phyloP scores from a whole-genome alignment of 768 basidiomycete genomes.

The Leccinum obscurum region DNA sequence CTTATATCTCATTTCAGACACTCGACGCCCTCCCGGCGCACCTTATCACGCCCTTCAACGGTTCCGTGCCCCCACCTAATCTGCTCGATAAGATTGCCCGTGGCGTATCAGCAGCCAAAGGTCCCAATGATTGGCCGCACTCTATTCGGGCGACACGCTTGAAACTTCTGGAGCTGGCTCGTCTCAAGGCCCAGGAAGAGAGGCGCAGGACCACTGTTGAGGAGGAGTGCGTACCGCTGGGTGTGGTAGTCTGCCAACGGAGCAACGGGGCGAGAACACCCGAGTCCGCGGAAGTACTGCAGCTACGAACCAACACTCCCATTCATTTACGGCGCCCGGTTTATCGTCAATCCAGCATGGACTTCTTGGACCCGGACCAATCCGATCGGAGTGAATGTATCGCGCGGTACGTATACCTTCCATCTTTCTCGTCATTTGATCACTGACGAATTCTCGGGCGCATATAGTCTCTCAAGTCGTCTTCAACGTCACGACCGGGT shows the following conservation, averaged over 20 bases:
- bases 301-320: slow-evolving; percentile 50
- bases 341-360: slow-evolving; percentile 86
- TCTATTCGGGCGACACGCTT: slow-evolving; percentile 78
- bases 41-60: slow-evolving; percentile 85
- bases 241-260: slow-evolving; percentile 9
- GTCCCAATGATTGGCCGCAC: slow-evolving; percentile 78
- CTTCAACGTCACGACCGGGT: slow-evolving; percentile 64
- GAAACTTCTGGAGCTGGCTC: slow-evolving; percentile 80
- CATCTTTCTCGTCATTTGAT: slow-evolving; percentile 8
- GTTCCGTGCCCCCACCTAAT: slow-evolving; percentile 80
- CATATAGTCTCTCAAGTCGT: slow-evolving; percentile 60
- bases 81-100: slow-evolving; percentile 85
- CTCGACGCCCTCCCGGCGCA: slow-evolving; percentile 81
- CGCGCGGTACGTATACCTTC: slow-evolving; percentile 51
- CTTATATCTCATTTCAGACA: slow-evolving; percentile 43
- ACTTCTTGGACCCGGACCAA: slow-evolving; percentile 63
- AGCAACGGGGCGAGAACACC: slow-evolving; percentile 21
- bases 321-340: slow-evolving; percentile 51
- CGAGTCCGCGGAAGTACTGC: slow-evolving; percentile 42
- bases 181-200: slow-evolving; percentile 57
- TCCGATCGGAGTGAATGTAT: slow-evolving; percentile 50
- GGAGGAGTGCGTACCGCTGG: slow-evolving; percentile 42
- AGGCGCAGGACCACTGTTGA: slow-evolving; percentile 42
- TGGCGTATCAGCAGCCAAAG: slow-evolving; percentile 73
- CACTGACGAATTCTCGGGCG: slow-evolving; percentile 11